Evolutionary conservation across 2,329 filamentous ascomycete genomes (phyloP).

Genomic region (Phialophora expanda): DNA sequence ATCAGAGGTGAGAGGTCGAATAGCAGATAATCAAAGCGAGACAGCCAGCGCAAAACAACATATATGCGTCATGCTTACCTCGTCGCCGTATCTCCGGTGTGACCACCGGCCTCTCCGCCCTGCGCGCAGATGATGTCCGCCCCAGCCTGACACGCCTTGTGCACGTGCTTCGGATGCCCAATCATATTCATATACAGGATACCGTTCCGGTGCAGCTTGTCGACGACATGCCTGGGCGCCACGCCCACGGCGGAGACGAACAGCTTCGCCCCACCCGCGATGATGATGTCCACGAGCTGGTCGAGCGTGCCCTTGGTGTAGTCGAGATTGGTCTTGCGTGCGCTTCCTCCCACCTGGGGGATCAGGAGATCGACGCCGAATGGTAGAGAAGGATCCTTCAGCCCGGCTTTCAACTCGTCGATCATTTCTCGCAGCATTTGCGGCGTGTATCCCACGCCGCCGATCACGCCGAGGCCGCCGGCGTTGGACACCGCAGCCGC

Average conservation of each 20-base stretch:
- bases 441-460: constrained; percentile 56
- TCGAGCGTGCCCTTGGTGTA: constrained; percentile 82
- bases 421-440: constrained; percentile 76
- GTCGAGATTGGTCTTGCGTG: constrained; percentile 80
- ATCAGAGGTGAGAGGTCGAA: no score
- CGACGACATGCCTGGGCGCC: constrained; percentile 70
- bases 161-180: constrained; percentile 79
- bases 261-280: constrained; percentile 73
- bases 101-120: constrained; percentile 62
- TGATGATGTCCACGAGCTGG: constrained; percentile 77
- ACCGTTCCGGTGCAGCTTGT: constrained; percentile 70
- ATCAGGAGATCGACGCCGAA: constrained; percentile 84
- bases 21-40: no score
- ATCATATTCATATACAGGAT: constrained; percentile 91
- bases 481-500: constrained; percentile 41
- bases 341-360: constrained; percentile 76
- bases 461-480: constrained; percentile 40
- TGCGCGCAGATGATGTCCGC: constrained; percentile 69
- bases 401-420: constrained; percentile 50
- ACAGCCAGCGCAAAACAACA: neutral
- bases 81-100: constrained; percentile 78
- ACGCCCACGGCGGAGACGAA: constrained; percentile 83
- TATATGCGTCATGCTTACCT: constrained; percentile 41
- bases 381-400: constrained; percentile 66
- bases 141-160: constrained; percentile 77